These are phyloP conservation scores for Entomophthora muscae DNA, from an alignment of 371 early-diverging fungal species.

Conservation along the genomic window DNA sequence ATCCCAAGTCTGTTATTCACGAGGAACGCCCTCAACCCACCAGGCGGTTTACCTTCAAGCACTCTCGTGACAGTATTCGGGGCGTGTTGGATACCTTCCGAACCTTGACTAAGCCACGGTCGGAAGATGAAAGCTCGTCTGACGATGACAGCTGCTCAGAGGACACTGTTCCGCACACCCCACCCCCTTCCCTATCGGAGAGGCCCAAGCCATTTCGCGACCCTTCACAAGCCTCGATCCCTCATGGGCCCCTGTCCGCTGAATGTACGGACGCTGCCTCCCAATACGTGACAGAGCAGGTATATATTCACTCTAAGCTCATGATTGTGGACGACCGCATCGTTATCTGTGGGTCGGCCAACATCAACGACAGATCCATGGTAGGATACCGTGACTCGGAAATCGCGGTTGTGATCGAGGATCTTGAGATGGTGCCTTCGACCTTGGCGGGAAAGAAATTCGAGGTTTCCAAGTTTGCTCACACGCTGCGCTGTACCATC, in stretches of 20 bases:
- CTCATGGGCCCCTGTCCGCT: neutral
- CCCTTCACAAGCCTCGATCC: neutral
- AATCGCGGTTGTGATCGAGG: conserved; percentile 69
- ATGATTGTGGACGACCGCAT: conserved; percentile 79
- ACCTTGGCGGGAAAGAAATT: conserved; percentile 56
- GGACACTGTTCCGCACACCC: too few species aligned
- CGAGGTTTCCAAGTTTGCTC: conserved; percentile 54
- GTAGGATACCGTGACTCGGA: conserved; percentile 82
- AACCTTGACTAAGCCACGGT: too few species aligned
- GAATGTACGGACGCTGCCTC: conserved; percentile 16
- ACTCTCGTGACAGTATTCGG: too few species aligned
- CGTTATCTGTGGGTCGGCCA: conserved; percentile 75
- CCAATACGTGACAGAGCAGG: conserved; percentile 53
- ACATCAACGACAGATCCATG: conserved; percentile 79
- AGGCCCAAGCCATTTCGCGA: neutral
- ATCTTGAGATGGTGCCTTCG: conserved; percentile 41
- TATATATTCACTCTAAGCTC: conserved; percentile 84
- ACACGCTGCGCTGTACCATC: conserved; percentile 51
- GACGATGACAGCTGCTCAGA: too few species aligned
- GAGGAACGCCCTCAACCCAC: too few species aligned
- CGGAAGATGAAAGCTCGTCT: too few species aligned
- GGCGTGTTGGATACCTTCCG: too few species aligned
- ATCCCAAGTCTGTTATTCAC: too few species aligned
- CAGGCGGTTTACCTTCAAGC: too few species aligned
- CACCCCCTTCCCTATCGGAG: neutral